Percentiles rank a stretch among this genome's conserved stretches.
Evolutionary conservation across 73 alveolate genomes (phyloP).

Genomic region (Stentor coeruleus): DNA sequence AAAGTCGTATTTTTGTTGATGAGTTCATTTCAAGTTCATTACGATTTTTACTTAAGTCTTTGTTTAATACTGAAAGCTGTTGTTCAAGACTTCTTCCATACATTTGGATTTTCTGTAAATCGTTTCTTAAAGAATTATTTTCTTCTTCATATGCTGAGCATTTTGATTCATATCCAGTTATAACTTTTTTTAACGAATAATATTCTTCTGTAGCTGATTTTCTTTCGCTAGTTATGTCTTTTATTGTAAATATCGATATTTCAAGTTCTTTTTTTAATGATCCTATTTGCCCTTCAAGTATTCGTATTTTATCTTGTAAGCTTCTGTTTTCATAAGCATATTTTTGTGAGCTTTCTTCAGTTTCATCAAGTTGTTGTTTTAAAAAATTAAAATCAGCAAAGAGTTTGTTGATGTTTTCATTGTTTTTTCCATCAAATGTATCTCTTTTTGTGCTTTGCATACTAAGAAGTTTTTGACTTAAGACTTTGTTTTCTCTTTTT

Average conservation of each 20-base stretch:
- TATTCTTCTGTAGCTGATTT: background rate
- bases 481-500: background rate
- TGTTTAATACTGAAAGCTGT: background rate
- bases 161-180: background rate
- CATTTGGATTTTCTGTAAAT: background rate
- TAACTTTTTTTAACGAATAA: background rate
- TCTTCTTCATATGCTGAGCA: background rate
- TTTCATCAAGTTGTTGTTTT: background rate
- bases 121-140: background rate
- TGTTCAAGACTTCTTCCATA: background rate
- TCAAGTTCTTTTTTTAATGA: background rate
- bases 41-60: background rate
- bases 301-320: background rate
- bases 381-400: background rate
- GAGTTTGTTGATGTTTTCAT: background rate
- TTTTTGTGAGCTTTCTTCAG: background rate
- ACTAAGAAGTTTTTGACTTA: background rate
- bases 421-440: too few species aligned
- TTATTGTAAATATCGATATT: background rate
- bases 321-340: background rate
- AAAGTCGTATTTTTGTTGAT: background rate
- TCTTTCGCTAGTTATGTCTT: background rate
- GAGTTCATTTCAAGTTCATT: background rate
- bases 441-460: background rate
- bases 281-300: background rate